Evolutionary conservation across 2,329 filamentous ascomycete species (phyloP).

Genomic region (Colletotrichum echinochloae): DNA sequence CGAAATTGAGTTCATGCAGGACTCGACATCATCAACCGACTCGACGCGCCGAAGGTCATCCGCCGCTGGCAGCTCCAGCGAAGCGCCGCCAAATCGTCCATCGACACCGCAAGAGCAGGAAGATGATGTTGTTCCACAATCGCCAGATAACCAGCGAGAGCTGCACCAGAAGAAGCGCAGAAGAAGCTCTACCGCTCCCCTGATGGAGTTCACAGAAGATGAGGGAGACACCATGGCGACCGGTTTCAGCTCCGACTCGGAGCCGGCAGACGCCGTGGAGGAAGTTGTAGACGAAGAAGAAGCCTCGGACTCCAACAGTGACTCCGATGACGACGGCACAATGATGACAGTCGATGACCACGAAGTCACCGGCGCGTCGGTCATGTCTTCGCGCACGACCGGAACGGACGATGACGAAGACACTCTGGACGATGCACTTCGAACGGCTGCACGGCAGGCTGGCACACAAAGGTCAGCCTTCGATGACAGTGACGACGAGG

Average conservation of each 20-base stretch:
- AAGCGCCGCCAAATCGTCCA: conserved; percentile 60
- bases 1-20: conserved; percentile 88
- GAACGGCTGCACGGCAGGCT: conserved; percentile 79
- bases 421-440: conserved; percentile 81
- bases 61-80: conserved; percentile 49
- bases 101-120: conserved; percentile 72
- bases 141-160: conserved; percentile 74
- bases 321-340: conserved; percentile 81
- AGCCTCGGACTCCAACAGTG: conserved; percentile 58
- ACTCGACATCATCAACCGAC: conserved; percentile 85
- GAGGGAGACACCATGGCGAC: conserved; percentile 79
- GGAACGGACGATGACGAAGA: conserved; percentile 69
- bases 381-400: conserved; percentile 70
- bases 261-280: conserved; percentile 65
- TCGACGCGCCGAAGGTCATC: conserved; percentile 80
- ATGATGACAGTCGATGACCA: conserved; percentile 87
- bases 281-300: conserved; percentile 64
- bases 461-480: conserved; percentile 77
- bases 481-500: conserved; percentile 62
- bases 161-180: conserved; percentile 68
- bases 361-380: conserved; percentile 77
- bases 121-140: conserved; percentile 68
- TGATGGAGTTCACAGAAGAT: conserved; percentile 72
- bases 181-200: conserved; percentile 75
- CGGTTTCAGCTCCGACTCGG: conserved; percentile 78